Percentiles rank a stretch among this genome's conserved stretches.
Conservation (phyloP, 768 basidiomycete genomes). For the Chalciporus chontae region DNA sequence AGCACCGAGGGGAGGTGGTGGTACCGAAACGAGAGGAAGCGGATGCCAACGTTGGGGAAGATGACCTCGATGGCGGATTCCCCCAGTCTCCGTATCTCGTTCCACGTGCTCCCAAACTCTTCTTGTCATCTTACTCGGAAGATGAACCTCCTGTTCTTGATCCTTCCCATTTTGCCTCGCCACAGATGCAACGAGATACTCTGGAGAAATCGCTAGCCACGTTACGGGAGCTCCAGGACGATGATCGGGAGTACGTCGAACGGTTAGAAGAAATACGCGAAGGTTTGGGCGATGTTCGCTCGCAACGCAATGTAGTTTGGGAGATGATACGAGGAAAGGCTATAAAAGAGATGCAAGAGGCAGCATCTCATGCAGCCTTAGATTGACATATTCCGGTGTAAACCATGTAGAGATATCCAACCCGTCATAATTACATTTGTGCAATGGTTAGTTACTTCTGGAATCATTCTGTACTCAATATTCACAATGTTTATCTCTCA, state of each 20-base stretch:
- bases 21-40: constrained; percentile 69
- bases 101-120: constrained; percentile 62
- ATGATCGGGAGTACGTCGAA: constrained; percentile 83
- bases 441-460: background rate
- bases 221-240: constrained; percentile 79
- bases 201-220: constrained; percentile 73
- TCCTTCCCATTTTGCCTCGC: constrained; percentile 59
- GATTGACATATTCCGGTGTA: constrained; percentile 27
- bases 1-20: constrained; percentile 35
- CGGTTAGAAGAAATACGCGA: constrained; percentile 82
- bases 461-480: background rate
- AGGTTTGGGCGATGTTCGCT: constrained; percentile 68
- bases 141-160: constrained; percentile 48
- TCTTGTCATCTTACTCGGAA: constrained; percentile 51
- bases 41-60: constrained; percentile 47
- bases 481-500: background rate
- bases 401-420: background rate
- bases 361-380: constrained; percentile 39
- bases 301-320: constrained; percentile 75
- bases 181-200: constrained; percentile 63
- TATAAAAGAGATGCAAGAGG: constrained; percentile 70
- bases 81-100: constrained; percentile 65
- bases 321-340: constrained; percentile 70
- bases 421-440: background rate
- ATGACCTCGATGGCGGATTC: constrained; percentile 40